Conservation (phyloP, 108 stramenopile genomes). For the Skeletonema marinoi region DNA sequence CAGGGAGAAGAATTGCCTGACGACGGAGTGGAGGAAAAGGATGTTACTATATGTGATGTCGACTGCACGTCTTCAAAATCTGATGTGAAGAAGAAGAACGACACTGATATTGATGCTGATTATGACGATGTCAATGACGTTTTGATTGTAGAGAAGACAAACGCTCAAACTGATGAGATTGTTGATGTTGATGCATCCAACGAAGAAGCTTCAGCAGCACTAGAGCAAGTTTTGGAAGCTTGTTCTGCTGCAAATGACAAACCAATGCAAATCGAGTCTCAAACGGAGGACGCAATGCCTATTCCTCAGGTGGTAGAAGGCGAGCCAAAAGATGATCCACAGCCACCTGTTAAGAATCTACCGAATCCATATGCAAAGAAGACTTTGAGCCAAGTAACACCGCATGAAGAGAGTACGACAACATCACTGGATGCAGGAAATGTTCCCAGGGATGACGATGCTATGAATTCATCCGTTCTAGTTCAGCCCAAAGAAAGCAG, state of each 20-base stretch:
- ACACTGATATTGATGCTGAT: neutral
- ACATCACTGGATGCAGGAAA: neutral
- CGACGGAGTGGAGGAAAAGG: neutral
- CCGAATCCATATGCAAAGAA: neutral
- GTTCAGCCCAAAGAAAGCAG: neutral
- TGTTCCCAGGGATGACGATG: neutral
- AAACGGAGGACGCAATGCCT: neutral
- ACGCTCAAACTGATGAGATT: neutral
- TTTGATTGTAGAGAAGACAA: neutral
- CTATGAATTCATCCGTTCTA: neutral
- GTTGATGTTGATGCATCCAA: neutral
- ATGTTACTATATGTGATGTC: neutral
- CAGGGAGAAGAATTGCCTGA: neutral
- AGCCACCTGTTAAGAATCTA: neutral
- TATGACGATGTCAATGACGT: neutral
- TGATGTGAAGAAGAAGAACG: neutral
- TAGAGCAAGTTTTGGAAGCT: neutral
- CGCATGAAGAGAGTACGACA: neutral
- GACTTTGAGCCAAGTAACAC: neutral
- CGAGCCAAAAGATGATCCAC: neutral
- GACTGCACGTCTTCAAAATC: neutral
- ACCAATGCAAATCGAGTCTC: neutral
- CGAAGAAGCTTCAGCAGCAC: neutral
- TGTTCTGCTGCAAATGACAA: neutral
- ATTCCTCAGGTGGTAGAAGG: neutral